These are phyloP conservation scores for Vitis hybrid DNA, from an alignment of 177 flowering plant genomes.

Conservation along the genomic window DNA sequence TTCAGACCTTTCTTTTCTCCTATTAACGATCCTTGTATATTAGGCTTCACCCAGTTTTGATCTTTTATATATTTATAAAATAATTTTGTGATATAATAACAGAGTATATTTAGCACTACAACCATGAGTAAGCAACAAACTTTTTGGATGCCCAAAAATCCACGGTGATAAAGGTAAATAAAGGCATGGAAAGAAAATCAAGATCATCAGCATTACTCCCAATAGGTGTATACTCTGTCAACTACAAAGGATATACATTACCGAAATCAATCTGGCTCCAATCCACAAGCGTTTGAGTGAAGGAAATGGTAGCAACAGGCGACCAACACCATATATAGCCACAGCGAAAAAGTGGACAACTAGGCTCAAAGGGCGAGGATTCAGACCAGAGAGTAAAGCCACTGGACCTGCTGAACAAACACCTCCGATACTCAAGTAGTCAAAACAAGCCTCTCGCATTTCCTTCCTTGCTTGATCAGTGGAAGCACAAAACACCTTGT, in stretches of 20 bases:
- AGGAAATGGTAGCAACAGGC: constrained; percentile 38
- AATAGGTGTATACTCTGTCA: background rate
- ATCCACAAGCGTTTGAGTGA: constrained; percentile 33
- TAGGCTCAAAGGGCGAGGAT: constrained; percentile 38
- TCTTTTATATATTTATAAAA: too few relatives aligned
- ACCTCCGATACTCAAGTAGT: constrained; percentile 41
- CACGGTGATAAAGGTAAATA: too few relatives aligned
- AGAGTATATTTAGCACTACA: too few relatives aligned
- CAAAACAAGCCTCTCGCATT: constrained; percentile 46
- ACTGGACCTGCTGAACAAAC: constrained; percentile 40
- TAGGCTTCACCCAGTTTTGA: too few relatives aligned
- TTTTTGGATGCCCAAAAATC: too few relatives aligned
- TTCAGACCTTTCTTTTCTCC: too few relatives aligned
- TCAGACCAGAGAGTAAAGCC: constrained; percentile 40
- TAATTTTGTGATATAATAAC: too few relatives aligned
- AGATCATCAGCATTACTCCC: too few relatives aligned
- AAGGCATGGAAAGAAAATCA: too few relatives aligned
- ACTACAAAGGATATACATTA: constrained; percentile 2
- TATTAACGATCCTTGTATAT: too few relatives aligned
- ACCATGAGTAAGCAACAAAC: too few relatives aligned
- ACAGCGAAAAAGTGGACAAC: constrained; percentile 43
- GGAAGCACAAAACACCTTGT: constrained; percentile 39
- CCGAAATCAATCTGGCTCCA: constrained; percentile 34
- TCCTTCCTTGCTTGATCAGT: constrained; percentile 41
- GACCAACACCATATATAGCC: constrained; percentile 42